Evolutionary conservation across 352 stramenopile species (phyloP).

Genomic region (Ophiocytium majus): DNA sequence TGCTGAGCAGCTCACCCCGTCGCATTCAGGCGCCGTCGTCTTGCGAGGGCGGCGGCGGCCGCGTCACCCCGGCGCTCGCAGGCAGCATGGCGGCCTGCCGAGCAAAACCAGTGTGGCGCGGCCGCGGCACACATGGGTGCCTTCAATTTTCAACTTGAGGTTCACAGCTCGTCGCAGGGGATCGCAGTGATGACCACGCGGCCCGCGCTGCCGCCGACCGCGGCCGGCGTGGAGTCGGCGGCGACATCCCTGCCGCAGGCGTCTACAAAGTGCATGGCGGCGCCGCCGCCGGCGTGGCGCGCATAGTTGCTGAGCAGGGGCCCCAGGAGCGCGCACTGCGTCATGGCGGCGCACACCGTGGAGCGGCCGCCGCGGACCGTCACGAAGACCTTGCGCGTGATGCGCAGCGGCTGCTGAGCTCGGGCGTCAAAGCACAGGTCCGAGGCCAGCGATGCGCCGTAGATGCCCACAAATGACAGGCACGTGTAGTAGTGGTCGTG

Average conservation of each 20-base stretch:
- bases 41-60: too few relatives aligned
- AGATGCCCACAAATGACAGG: constrained; percentile 34
- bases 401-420: background rate
- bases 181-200: background rate
- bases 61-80: too few relatives aligned
- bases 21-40: too few relatives aligned
- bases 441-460: constrained; percentile 2
- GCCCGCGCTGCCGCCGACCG: background rate
- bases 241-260: background rate
- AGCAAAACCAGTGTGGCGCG: too few relatives aligned
- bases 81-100: too few relatives aligned
- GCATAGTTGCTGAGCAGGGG: background rate
- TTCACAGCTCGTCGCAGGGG: too few relatives aligned
- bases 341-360: background rate
- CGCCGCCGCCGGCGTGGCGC: too few relatives aligned
- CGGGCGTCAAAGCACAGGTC: background rate
- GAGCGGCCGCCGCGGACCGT: background rate
- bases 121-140: too few relatives aligned
- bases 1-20: too few relatives aligned
- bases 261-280: background rate
- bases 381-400: background rate
- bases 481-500: constrained; percentile 47
- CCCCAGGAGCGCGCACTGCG: background rate
- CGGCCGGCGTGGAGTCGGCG: background rate
- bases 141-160: too few relatives aligned